phyloP scores from a whole-genome alignment of 108 stramenopile genomes.

The Nitzschia sp. region DNA sequence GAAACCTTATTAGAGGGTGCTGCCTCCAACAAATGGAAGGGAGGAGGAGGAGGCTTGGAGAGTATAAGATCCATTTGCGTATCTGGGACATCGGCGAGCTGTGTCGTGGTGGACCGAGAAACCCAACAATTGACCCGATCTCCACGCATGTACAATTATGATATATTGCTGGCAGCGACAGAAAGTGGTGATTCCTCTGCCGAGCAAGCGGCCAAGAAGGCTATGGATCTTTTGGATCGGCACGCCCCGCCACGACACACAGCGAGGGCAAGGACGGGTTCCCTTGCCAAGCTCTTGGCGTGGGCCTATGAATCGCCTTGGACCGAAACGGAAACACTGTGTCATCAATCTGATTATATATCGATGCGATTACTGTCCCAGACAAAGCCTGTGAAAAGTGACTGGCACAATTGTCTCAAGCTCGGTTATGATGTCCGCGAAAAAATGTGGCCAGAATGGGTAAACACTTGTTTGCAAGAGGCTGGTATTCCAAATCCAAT shows the following conservation, averaged over 20 bases:
- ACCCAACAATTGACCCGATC: slow-evolving; percentile 33
- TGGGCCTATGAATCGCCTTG: slow-evolving; percentile 82
- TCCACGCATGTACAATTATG: slow-evolving; percentile 82
- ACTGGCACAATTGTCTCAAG: slow-evolving; percentile 95
- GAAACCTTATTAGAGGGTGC: slow-evolving; percentile 53
- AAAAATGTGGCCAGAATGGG: slow-evolving; percentile 74
- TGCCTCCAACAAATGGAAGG: not conserved
- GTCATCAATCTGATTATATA: slow-evolving; percentile 94
- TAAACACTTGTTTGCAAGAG: slow-evolving; percentile 52
- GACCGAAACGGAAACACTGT: slow-evolving; percentile 57
- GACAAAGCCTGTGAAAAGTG: slow-evolving; percentile 40
- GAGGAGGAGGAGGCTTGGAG: slow-evolving; percentile 27
- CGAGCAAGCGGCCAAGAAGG: slow-evolving; percentile 31
- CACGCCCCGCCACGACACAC: slow-evolving; percentile 82
- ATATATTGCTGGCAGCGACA: slow-evolving; percentile 32
- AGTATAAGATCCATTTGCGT: slow-evolving; percentile 70
- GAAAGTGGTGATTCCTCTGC: not conserved
- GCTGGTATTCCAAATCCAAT: slow-evolving; percentile 45
- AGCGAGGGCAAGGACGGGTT: slow-evolving; percentile 75
- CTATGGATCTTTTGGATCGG: slow-evolving; percentile 61
- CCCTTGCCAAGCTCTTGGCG: slow-evolving; percentile 87
- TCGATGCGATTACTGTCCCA: slow-evolving; percentile 57
- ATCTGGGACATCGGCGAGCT: slow-evolving; percentile 84
- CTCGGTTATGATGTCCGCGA: slow-evolving; percentile 88
- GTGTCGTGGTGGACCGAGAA: slow-evolving; percentile 63